A percentile compares a stretch with the other conserved stretches of the same genome.
Conservation (phyloP, 371 early-diverging fungal genomes). For the Rhizopus stolonifer region DNA sequence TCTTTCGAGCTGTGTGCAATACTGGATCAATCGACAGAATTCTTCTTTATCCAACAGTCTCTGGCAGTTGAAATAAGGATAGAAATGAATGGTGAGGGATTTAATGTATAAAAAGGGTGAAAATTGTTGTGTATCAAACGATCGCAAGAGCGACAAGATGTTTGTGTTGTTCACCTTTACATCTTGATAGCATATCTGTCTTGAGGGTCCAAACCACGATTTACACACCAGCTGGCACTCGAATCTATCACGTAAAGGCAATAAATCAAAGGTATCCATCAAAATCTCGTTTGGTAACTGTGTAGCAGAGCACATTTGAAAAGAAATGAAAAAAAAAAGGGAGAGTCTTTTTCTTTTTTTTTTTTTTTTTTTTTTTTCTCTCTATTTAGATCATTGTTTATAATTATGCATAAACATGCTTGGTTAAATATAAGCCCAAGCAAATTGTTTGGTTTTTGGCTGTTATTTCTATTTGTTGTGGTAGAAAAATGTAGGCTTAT, state of each 20-base stretch:
- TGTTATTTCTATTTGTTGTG: too few species aligned
- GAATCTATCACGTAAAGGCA: neutral
- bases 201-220: slow-evolving; percentile 3
- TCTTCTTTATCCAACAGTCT: neutral
- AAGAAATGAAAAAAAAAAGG: neutral
- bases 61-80: slow-evolving; percentile 7
- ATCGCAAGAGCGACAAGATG: slow-evolving; percentile 3
- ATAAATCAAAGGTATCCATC: neutral
- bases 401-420: too few species aligned
- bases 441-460: too few species aligned
- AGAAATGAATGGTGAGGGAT: slow-evolving; percentile 1
- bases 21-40: neutral
- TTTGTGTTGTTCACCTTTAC: slow-evolving; percentile 4
- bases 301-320: neutral
- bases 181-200: slow-evolving; percentile 6
- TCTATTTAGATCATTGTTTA: too few species aligned
- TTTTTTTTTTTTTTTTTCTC: neutral
- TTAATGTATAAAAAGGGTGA: neutral
- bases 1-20: neutral
- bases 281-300: slow-evolving; percentile 11
- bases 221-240: slow-evolving; percentile 13
- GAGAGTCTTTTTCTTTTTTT: slow-evolving; percentile 7
- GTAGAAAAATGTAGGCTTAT: too few species aligned
- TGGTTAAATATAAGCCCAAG: too few species aligned
- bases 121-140: neutral